A percentile compares a stretch with the other conserved stretches of the same genome.
These are phyloP conservation scores for Talaromyces liani DNA, from an alignment of 495 filamentous ascomycete species.

Conservation along the genomic window DNA sequence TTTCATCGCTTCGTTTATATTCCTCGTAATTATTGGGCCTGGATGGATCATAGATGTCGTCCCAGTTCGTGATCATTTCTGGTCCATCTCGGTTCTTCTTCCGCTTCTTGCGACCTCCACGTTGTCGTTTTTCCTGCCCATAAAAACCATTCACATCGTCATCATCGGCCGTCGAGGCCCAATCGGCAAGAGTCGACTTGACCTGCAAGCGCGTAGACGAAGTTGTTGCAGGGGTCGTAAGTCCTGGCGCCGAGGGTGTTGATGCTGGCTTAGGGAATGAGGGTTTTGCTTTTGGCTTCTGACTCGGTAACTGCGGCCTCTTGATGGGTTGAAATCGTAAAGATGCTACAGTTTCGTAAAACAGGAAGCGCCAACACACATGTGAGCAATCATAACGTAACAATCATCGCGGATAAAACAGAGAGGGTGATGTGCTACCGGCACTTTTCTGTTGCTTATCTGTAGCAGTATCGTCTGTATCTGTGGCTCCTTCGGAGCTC, in stretches of 20 bases:
- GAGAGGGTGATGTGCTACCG: slow-evolving; percentile 44
- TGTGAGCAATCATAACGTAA: slow-evolving; percentile 41
- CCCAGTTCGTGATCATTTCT: slow-evolving; percentile 68
- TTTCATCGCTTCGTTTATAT: slow-evolving; percentile 81
- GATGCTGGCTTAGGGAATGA: slow-evolving; percentile 33
- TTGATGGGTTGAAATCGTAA: slow-evolving; percentile 85
- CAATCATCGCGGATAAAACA: slow-evolving; percentile 15
- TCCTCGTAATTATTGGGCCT: slow-evolving; percentile 81
- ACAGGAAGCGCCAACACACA: slow-evolving; percentile 24
- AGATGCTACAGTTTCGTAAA: slow-evolving; percentile 43
- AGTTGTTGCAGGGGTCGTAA: slow-evolving; percentile 16
- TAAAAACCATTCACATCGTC: slow-evolving; percentile 63
- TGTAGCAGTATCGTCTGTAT: slow-evolving; percentile 47
- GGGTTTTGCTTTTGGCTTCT: slow-evolving; percentile 62
- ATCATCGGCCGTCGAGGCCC: slow-evolving; percentile 69
- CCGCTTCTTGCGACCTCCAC: slow-evolving; percentile 80
- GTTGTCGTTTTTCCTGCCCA: slow-evolving; percentile 55
- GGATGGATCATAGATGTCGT: slow-evolving; percentile 84
- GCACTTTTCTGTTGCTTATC: slow-evolving; percentile 69
- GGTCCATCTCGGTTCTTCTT: slow-evolving; percentile 67
- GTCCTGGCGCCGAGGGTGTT: slow-evolving; percentile 13
- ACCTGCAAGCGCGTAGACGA: slow-evolving; percentile 20
- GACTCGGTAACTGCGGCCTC: slow-evolving; percentile 59
- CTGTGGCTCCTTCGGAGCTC: slow-evolving; percentile 35
- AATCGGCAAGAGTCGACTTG: slow-evolving; percentile 76